Conservation (phyloP, 2,329 filamentous ascomycete genomes). For the Trichophaea hybrida region DNA sequence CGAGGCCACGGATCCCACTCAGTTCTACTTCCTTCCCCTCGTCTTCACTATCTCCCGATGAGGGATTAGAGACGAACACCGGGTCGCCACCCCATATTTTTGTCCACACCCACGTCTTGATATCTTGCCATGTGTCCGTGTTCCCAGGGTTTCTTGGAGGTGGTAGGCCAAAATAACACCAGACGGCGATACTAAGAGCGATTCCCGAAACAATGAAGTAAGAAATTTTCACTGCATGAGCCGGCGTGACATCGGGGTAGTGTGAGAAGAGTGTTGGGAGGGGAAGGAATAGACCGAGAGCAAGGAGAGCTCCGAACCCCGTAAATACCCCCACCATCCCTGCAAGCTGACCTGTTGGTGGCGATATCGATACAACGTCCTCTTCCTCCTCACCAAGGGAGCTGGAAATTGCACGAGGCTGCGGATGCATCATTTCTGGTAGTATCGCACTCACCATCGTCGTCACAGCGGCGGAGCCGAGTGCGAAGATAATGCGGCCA, state of each 20-base stretch:
- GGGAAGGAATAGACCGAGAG: slow-evolving; percentile 68
- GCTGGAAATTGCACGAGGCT: background rate
- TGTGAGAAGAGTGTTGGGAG: slow-evolving; percentile 66
- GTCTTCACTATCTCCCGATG: background rate
- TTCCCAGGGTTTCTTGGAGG: slow-evolving; percentile 32
- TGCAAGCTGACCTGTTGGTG: slow-evolving; percentile 44
- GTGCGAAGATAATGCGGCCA: slow-evolving; percentile 70
- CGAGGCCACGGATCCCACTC: slow-evolving; percentile 7
- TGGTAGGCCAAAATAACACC: slow-evolving; percentile 64
- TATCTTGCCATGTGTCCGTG: background rate
- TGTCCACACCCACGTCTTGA: slow-evolving; percentile 17
- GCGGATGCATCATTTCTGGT: slow-evolving; percentile 46
- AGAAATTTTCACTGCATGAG: slow-evolving; percentile 61
- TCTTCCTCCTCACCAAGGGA: background rate
- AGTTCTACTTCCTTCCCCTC: background rate
- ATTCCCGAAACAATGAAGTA: slow-evolving; percentile 75
- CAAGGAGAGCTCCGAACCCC: slow-evolving; percentile 77
- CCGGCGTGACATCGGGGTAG: slow-evolving; percentile 54
- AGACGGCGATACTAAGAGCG: slow-evolving; percentile 55
- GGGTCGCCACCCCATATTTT: slow-evolving; percentile 19
- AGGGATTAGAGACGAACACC: background rate
- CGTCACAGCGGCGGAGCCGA: slow-evolving; percentile 78
- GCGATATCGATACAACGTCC: background rate
- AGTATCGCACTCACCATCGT: slow-evolving; percentile 97
- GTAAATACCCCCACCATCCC: slow-evolving; percentile 87